Percentiles rank a stretch among this genome's conserved stretches.
These are phyloP conservation scores for Neurospora cerealis DNA, from an alignment of 495 filamentous ascomycete genomes.

Conservation along the genomic window DNA sequence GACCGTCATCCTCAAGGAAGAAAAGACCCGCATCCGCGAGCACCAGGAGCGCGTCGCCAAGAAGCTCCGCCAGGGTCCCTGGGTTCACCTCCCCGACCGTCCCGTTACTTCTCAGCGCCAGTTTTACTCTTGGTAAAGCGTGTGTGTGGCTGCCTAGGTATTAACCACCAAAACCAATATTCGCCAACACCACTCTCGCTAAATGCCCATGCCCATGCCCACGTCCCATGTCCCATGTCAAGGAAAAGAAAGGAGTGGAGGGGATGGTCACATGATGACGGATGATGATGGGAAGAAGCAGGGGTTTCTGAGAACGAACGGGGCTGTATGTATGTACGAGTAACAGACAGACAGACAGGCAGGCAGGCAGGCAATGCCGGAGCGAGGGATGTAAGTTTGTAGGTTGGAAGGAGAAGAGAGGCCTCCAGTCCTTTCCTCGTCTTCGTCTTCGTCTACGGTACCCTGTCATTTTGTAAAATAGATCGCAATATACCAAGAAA, in stretches of 20 bases:
- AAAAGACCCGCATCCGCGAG: slow-evolving; percentile 73
- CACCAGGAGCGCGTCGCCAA: slow-evolving; percentile 67
- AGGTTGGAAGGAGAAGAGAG: neutral
- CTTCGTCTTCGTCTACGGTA: neutral
- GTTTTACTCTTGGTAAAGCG: slow-evolving; percentile 72
- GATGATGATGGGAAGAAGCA: neutral
- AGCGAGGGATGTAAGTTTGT: neutral
- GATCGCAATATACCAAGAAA: neutral
- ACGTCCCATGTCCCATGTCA: neutral
- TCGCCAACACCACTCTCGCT: neutral
- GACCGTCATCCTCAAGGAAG: slow-evolving; percentile 82
- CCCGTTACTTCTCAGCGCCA: slow-evolving; percentile 69
- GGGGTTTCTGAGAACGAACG: neutral
- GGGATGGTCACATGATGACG: neutral
- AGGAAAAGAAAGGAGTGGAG: neutral
- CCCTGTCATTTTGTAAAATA: neutral
- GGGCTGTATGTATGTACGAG: neutral
- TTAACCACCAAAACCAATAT: no score
- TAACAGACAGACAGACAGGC: neutral
- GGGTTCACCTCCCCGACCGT: slow-evolving; percentile 76
- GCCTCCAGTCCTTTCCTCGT: neutral
- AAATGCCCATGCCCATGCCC: neutral
- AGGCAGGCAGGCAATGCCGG: neutral
- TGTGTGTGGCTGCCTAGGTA: no score
- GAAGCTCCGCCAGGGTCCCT: slow-evolving; percentile 59